Evolutionary conservation across 2,329 filamentous ascomycete species (phyloP).

Genomic region (Aschersonia sp.): DNA sequence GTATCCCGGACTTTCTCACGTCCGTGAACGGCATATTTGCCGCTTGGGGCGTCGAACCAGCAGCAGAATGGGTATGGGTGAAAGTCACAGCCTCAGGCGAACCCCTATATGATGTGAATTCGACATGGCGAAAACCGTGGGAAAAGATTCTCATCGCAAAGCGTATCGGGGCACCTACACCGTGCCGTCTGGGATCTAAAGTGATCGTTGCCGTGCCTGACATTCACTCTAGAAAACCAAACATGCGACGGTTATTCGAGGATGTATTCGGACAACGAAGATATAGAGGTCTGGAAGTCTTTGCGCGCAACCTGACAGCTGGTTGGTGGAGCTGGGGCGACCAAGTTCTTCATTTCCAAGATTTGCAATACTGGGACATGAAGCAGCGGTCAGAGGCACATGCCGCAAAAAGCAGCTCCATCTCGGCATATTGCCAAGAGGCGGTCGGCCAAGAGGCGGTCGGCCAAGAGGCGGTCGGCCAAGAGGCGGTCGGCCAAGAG

Average conservation of each 20-base stretch:
- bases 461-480: no score
- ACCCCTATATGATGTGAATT: conserved; percentile 45
- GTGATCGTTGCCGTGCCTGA: conserved; percentile 60
- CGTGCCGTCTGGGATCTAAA: conserved; percentile 20
- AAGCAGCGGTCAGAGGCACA: neutral
- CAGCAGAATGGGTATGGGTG: conserved; percentile 66
- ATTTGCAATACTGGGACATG: conserved; percentile 32
- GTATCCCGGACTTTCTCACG: conserved; percentile 39
- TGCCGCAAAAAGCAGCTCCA: neutral
- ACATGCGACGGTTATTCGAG: conserved; percentile 45
- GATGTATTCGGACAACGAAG: conserved; percentile 29
- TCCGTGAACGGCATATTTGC: conserved; percentile 43
- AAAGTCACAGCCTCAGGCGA: conserved; percentile 54
- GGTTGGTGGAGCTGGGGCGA: conserved; percentile 73
- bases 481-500: no score
- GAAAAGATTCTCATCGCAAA: conserved; percentile 54
- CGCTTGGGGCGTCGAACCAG: conserved; percentile 48
- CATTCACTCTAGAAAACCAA: conserved; percentile 66
- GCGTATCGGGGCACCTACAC: conserved; percentile 16
- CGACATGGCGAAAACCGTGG: conserved; percentile 59
- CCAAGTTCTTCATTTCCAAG: conserved; percentile 57
- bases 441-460: no score
- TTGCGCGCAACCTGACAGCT: conserved; percentile 57
- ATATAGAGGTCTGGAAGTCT: conserved; percentile 56
- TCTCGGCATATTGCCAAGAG: no score